Evolutionary conservation across 805 yeast genomes (phyloP).

Genomic region (Cyberlindnera americana): DNA sequence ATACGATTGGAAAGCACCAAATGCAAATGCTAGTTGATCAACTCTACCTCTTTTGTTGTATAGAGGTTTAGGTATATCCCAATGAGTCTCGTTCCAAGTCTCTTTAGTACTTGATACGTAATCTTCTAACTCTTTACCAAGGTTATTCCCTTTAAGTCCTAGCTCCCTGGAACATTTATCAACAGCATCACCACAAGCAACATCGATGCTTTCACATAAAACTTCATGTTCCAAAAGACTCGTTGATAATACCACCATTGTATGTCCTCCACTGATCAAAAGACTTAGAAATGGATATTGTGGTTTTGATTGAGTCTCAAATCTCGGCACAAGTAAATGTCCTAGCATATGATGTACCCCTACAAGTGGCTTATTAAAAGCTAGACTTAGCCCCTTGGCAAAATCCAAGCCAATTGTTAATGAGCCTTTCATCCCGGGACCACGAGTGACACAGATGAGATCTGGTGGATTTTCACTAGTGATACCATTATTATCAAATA

Average conservation of each 20-base stretch:
- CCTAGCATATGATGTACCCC: slow-evolving; percentile 98
- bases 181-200: slow-evolving; percentile 89
- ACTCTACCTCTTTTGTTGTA: slow-evolving; percentile 44
- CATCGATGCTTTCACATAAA: slow-evolving; percentile 71
- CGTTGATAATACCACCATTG: slow-evolving; percentile 72
- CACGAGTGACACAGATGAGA: slow-evolving; percentile 84
- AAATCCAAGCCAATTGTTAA: slow-evolving; percentile 76
- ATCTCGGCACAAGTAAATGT: slow-evolving; percentile 68
- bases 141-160: slow-evolving; percentile 77
- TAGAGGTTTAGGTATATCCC: slow-evolving; percentile 49
- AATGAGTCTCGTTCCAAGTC: slow-evolving; percentile 26
- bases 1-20: slow-evolving; percentile 69
- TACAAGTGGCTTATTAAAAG: slow-evolving; percentile 70
- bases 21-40: slow-evolving; percentile 57
- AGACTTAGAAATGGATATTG: slow-evolving; percentile 69
- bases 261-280: slow-evolving; percentile 91
- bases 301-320: slow-evolving; percentile 40
- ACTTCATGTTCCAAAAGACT: slow-evolving; percentile 66
- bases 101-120: slow-evolving; percentile 38
- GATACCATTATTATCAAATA: slow-evolving; percentile 32
- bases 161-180: slow-evolving; percentile 89
- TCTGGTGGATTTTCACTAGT: slow-evolving; percentile 45
- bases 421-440: slow-evolving; percentile 96
- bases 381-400: slow-evolving; percentile 81
- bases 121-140: slow-evolving; percentile 77